These are phyloP conservation scores for Proliferodiscus dingleyae DNA, from an alignment of 2,329 filamentous ascomycete species.

Conservation along the genomic window DNA sequence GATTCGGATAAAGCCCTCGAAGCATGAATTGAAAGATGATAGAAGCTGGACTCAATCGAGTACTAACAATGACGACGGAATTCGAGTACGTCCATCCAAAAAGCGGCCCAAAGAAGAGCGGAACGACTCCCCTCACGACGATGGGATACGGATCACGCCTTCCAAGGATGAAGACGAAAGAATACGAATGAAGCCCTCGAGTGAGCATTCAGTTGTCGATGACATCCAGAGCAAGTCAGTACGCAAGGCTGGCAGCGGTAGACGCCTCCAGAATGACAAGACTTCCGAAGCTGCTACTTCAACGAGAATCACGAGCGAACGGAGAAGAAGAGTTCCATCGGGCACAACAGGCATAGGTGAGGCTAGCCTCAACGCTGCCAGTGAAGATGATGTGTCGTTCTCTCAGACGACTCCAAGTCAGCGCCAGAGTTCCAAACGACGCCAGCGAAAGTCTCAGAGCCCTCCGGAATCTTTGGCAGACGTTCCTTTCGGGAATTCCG, in stretches of 20 bases:
- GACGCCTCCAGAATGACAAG: constrained; percentile 7
- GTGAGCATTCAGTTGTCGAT: constrained; percentile 11
- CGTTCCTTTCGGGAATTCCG: constrained; percentile 59
- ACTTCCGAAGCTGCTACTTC: constrained; percentile 9
- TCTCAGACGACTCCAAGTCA: constrained; percentile 24
- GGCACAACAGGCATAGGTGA: constrained; percentile 13
- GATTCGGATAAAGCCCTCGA: constrained; percentile 9
- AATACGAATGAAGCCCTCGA: constrained; percentile 15
- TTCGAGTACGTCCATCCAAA: constrained; percentile 6
- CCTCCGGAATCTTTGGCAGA: constrained; percentile 48
- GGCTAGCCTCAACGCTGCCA: constrained; percentile 14
- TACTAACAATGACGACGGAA: constrained; percentile 8
- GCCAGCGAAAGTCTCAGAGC: constrained; percentile 20
- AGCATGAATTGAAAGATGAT: constrained; percentile 8
- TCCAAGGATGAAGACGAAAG: constrained; percentile 17
- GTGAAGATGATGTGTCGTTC: constrained; percentile 14
- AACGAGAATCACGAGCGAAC: constrained; percentile 19
- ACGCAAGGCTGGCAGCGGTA: constrained; percentile 18
- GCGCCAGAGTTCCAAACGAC: constrained; percentile 18
- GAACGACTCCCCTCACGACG: neutral
- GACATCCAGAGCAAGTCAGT: constrained; percentile 6
- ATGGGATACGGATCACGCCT: constrained; percentile 23
- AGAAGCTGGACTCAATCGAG: neutral
- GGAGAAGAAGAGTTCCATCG: constrained; percentile 17
- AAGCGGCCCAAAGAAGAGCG: neutral